Conservation (phyloP, 495 filamentous ascomycete genomes). For the Mycothermus thermophilus region DNA sequence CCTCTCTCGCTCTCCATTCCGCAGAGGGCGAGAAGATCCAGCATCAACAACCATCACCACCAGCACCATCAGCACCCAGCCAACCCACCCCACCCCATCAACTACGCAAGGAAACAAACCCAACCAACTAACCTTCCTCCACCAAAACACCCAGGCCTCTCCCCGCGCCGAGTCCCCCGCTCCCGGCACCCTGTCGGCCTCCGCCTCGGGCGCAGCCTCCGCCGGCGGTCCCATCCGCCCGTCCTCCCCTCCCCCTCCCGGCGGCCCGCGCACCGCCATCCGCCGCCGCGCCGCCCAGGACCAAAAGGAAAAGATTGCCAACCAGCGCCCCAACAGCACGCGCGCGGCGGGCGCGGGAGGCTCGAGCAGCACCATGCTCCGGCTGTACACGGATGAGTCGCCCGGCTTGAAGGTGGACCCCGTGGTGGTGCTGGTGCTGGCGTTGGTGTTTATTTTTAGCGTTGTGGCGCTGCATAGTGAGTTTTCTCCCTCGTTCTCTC, state of each 20-base stretch:
- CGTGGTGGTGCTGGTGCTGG: constrained; percentile 87
- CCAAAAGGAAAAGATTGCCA: constrained; percentile 86
- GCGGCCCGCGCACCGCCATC: constrained; percentile 87
- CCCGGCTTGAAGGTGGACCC: constrained; percentile 94
- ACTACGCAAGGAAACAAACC: neutral
- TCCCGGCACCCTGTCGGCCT: constrained; percentile 47
- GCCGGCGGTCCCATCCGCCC: constrained; percentile 39
- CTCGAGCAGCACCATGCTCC: constrained; percentile 94
- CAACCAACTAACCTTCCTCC: neutral
- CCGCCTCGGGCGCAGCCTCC: constrained; percentile 35
- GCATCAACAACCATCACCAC: too few species aligned
- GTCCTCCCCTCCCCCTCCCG: constrained; percentile 79
- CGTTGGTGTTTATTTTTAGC: constrained; percentile 93
- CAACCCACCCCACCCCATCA: neutral
- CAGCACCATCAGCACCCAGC: too few species aligned
- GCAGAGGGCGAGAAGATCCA: too few species aligned
- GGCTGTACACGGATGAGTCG: constrained; percentile 98
- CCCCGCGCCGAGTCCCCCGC: constrained; percentile 60
- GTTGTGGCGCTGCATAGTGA: constrained; percentile 94
- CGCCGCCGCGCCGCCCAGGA: constrained; percentile 87
- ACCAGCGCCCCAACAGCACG: constrained; percentile 79
- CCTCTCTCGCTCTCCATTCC: too few species aligned
- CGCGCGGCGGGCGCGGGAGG: constrained; percentile 88
- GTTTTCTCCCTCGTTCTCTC: constrained; percentile 17
- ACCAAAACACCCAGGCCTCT: constrained; percentile 44